Conservation (phyloP, 2,329 filamentous ascomycete genomes). For the Botrytis aclada region DNA sequence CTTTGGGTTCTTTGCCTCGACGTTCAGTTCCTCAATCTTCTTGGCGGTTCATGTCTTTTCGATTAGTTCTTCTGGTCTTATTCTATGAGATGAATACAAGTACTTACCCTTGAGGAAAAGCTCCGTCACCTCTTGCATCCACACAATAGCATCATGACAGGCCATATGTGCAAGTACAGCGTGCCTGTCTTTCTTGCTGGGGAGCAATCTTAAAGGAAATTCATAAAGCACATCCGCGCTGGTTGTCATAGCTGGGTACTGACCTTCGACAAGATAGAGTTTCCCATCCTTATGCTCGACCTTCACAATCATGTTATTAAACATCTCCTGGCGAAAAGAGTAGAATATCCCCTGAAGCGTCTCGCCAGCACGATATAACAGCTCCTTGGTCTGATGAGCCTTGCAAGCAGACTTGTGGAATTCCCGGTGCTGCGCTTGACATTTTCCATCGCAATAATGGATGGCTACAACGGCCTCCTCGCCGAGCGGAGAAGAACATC, state of each 20-base stretch:
- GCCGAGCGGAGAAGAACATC: not conserved
- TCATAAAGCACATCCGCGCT: too few relatives aligned
- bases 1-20: not conserved
- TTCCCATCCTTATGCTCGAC: too few relatives aligned
- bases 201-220: not conserved
- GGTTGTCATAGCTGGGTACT: too few relatives aligned
- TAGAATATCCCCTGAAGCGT: constrained; percentile 19
- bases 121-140: not conserved
- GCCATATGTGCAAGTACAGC: not conserved
- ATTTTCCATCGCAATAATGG: constrained; percentile 16
- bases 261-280: too few relatives aligned
- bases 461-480: not conserved
- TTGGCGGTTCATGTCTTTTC: too few relatives aligned
- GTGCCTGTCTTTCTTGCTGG: too few relatives aligned
- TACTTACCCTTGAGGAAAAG: not conserved
- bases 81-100: too few relatives aligned
- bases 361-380: constrained; percentile 15
- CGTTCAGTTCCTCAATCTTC: too few relatives aligned
- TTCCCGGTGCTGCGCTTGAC: constrained; percentile 1
- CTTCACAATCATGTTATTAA: constrained; percentile 8
- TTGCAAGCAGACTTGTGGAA: constrained; percentile 13
- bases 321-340: constrained; percentile 18
- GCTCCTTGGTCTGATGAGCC: not conserved
- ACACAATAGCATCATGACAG: not conserved
- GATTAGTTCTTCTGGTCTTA: too few relatives aligned